Evolutionary conservation across 768 basidiomycete genomes (phyloP), one percentile per base, ranked within the genome.

Genomic region (Candolleomyces efflorescens): DNA sequence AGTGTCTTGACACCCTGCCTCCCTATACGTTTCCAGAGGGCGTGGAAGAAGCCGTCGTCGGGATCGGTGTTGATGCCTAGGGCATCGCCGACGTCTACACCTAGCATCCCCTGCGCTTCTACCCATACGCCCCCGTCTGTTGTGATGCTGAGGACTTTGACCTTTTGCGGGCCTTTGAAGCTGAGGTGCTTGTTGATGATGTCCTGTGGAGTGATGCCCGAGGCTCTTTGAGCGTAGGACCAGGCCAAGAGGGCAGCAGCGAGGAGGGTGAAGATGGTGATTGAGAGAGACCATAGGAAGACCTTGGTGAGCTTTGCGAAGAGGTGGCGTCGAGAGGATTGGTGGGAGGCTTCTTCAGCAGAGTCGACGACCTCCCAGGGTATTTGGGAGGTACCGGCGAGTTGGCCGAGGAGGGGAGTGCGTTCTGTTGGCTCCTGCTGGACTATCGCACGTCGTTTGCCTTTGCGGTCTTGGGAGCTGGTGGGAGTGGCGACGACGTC

Each of bases 61-160:
- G 69, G 63, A 26, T 73, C 71, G 11, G 71, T 71, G 54, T 82
- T 81, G 12, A 88, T 78, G 0, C 82, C 86, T 13, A 88, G 71
- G 18, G 83, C 72, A 9, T 75, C 67, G 1, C 86, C 87, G 6
- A 85, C 88, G 65, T 91, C 83, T n/a, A 92, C 59, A 0, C 90
- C 90, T 15, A 88, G 65, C 49, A 78, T 73, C 3, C 78, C 85
- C 17, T 80, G 71, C 5, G 90, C 72, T 41, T 72, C 73, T 36
- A 91, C 59, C 83, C 84, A 85, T 26, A 90, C 65, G 3, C 76
- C 83, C 9, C 82, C 85, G 5, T 80, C 75, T 18, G 66, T 63
- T 15, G 88, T 86, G 55, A 83, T 74, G 59, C 85, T 86, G 53
- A 87, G 69, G 2, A 91, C 77, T 58, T 86, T 76, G 44, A 91